Base-by-base conservation (phyloP, 202 grass and related monocot genomes). In the Panicum hallii region DNA sequence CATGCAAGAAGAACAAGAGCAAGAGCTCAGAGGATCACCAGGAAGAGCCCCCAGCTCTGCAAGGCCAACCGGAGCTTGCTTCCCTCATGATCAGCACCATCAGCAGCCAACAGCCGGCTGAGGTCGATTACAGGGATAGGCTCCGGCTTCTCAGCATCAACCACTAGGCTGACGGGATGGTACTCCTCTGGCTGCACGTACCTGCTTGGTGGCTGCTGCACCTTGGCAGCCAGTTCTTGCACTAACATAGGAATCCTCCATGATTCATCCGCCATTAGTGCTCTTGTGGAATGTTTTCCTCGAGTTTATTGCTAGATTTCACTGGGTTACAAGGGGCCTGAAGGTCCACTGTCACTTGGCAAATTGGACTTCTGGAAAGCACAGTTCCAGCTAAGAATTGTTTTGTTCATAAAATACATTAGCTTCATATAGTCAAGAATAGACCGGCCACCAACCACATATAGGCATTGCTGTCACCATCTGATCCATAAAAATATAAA, bases 31-130 rank as follows among this genome's bases (percentile, higher is more conserved):
- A 28, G 5, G 0, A 55, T 85, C 17, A 92, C 90, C 63, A 64
- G 68, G 45, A 92, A 87, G 45, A 92, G 23, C 5, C 90, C 90
- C 90, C 87, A 92, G 74, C 20, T 87, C 75, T 55, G 45, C 22
- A 92, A 76, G 13, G 79, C 90, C 1, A 72, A 19, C 15, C 74
- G 67, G 26, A 92, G 80, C 83, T 89, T 87, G 75, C 26, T 38
- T 6, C 75, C 62, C 56, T 91, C 89, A 2, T 67, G 64, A 11
- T 54, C 75, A 0, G 22, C 60, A 7, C 63, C 90, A 32, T 81
- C 76, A 76, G 79, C 63, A 48, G 72, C 46, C 5, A 43, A 78
- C 22, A 90, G 70, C 58, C 71, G 86, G 63, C 72, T 56, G 56
- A 93, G 82, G 67, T 93, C 56, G 17, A 93, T 82, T 7, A 65